Evolutionary conservation across 164 flowering plant genomes (phyloP).

Genomic region (Magnolia kwangsiensis): DNA sequence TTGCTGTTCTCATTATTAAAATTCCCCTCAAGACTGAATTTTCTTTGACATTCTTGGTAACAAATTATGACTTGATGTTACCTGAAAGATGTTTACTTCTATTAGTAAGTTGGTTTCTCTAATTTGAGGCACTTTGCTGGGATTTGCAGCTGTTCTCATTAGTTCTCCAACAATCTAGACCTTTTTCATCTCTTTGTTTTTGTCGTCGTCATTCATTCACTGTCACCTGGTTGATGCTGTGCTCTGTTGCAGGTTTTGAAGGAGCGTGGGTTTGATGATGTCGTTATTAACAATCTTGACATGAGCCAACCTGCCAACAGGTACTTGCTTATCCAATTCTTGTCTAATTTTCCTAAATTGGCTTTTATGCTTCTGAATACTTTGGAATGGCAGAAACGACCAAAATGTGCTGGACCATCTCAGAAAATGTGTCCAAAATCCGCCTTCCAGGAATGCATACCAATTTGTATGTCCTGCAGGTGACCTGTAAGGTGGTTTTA

Average conservation of each 20-base stretch:
- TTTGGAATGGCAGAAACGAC: not conserved
- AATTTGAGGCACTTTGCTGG: not conserved
- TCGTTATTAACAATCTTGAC: constrained; percentile 34
- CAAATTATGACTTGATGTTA: not conserved
- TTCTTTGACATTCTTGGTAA: not conserved
- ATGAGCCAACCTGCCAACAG: constrained; percentile 41
- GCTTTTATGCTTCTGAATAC: not conserved
- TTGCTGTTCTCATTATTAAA: too few species aligned
- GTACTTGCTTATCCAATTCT: constrained; percentile 27
- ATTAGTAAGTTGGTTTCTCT: not conserved
- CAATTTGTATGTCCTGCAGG: too few species aligned
- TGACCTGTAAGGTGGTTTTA: too few species aligned
- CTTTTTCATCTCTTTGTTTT: not conserved
- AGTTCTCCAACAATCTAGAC: not conserved
- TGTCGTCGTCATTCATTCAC: not conserved
- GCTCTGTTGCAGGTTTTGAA: constrained; percentile 63
- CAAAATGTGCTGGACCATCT: not conserved
- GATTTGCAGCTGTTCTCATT: not conserved
- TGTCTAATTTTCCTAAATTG: not conserved
- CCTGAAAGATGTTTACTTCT: not conserved
- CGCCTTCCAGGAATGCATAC: too few species aligned
- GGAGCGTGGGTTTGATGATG: constrained; percentile 73
- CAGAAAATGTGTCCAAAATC: too few species aligned
- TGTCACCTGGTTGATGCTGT: constrained; percentile 5
- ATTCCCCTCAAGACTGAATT: not conserved